Evolutionary conservation across 2,329 filamentous ascomycete genomes (phyloP).

Genomic region (Aureobasidium uvarum): DNA sequence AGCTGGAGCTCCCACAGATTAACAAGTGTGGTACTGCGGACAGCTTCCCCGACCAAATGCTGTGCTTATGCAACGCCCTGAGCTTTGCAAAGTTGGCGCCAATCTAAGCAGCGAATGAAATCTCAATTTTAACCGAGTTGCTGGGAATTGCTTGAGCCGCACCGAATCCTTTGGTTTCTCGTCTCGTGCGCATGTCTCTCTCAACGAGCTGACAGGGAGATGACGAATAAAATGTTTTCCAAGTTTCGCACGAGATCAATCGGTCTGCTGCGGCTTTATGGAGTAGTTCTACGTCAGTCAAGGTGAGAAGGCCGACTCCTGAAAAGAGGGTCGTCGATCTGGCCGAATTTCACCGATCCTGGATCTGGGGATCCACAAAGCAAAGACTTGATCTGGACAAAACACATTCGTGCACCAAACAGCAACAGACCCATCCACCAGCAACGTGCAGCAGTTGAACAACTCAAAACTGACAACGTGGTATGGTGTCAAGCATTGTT

Average conservation of each 20-base stretch:
- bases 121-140: conserved; percentile 22
- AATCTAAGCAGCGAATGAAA: conserved; percentile 8
- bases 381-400: neutral
- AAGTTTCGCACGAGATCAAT: conserved; percentile 13
- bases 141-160: conserved; percentile 20
- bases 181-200: neutral
- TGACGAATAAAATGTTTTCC: neutral
- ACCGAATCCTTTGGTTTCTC: neutral
- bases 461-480: conserved; percentile 9
- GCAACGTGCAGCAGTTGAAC: neutral
- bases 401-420: conserved; percentile 12
- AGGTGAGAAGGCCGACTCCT: conserved; percentile 15
- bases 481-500: conserved; percentile 10
- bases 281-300: neutral
- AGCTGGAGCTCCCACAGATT: conserved; percentile 18
- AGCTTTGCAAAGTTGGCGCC: conserved; percentile 16
- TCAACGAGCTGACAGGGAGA: neutral
- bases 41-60: conserved; percentile 20
- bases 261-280: conserved; percentile 6
- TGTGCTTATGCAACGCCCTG: conserved; percentile 17
- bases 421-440: neutral
- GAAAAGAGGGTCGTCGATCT: conserved; percentile 12
- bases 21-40: conserved; percentile 12
- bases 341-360: neutral
- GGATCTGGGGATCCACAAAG: conserved; percentile 19